Conservation (phyloP, 2,329 filamentous ascomycete species). For the Phoma sp. region DNA sequence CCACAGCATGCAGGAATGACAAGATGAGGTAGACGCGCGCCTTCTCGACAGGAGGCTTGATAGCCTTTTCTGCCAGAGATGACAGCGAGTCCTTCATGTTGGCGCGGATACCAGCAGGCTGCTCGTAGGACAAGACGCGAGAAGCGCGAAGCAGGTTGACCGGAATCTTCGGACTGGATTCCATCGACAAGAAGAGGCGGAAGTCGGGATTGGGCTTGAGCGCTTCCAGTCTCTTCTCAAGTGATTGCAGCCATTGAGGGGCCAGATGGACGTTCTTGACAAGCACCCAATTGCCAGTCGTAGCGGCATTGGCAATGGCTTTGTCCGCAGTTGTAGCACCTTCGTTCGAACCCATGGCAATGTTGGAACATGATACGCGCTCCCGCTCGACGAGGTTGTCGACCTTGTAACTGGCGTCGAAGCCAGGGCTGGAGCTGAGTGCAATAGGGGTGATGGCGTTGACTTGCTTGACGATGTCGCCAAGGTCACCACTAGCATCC, state of each 20-base stretch:
- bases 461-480: conserved; percentile 83
- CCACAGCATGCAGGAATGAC: conserved; percentile 92
- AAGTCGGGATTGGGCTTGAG: conserved; percentile 94
- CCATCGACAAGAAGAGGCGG: conserved; percentile 96
- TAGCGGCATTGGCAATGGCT: conserved; percentile 89
- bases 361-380: conserved; percentile 86
- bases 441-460: conserved; percentile 85
- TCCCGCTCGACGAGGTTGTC: conserved; percentile 89
- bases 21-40: conserved; percentile 87
- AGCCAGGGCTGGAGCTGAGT: conserved; percentile 91
- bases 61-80: conserved; percentile 75
- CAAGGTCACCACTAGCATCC: conserved; percentile 84
- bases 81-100: conserved; percentile 99
- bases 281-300: conserved; percentile 92
- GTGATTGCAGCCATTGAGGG: conserved; percentile 92
- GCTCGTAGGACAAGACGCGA: conserved; percentile 95
- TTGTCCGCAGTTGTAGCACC: conserved; percentile 91
- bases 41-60: conserved; percentile 87
- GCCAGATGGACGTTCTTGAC: conserved; percentile 99
- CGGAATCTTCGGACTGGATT: conserved; percentile 93
- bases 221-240: conserved; percentile 95
- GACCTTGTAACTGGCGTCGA: conserved; percentile 99
- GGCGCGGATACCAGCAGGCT: conserved; percentile 92
- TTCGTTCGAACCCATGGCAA: conserved; percentile 99
- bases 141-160: conserved; percentile 94